Percentiles rank a stretch among this genome's conserved stretches.
phyloP scores from a whole-genome alignment of 2,329 filamentous ascomycete species.

The Trichoderma sp. region DNA sequence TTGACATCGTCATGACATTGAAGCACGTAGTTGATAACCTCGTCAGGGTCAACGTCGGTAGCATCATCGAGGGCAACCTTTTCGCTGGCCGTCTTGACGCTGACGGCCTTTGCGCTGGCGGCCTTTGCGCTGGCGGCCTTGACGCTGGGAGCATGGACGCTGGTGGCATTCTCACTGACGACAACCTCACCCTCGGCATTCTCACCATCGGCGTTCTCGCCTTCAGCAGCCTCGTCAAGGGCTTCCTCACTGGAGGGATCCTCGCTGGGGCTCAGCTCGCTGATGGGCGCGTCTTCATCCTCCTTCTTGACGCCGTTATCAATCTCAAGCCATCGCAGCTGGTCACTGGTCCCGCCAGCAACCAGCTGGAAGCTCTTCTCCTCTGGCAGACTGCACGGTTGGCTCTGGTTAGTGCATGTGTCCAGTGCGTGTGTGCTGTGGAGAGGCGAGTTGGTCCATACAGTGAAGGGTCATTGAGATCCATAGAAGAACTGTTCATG shows the following conservation, averaged over 20 bases:
- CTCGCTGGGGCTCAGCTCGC: neutral
- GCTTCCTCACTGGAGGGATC: neutral
- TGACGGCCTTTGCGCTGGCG: neutral
- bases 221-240: neutral
- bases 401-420: neutral
- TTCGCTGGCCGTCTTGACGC: neutral
- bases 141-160: neutral
- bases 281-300: neutral
- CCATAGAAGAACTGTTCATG: conserved; percentile 3
- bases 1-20: conserved; percentile 12
- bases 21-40: conserved; percentile 2
- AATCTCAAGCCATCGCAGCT: conserved; percentile 17
- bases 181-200: neutral
- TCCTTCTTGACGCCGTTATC: conserved; percentile 4
- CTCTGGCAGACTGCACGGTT: neutral
- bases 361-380: conserved; percentile 14
- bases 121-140: neutral
- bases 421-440: neutral
- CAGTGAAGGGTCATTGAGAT: conserved; percentile 6
- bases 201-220: neutral
- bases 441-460: neutral
- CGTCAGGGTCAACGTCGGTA: conserved; percentile 3
- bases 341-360: conserved; percentile 10
- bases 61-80: neutral
- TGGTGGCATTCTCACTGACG: neutral